Evolutionary conservation across 768 basidiomycete genomes (phyloP).

Genomic region (Sarcodon aspratus): DNA sequence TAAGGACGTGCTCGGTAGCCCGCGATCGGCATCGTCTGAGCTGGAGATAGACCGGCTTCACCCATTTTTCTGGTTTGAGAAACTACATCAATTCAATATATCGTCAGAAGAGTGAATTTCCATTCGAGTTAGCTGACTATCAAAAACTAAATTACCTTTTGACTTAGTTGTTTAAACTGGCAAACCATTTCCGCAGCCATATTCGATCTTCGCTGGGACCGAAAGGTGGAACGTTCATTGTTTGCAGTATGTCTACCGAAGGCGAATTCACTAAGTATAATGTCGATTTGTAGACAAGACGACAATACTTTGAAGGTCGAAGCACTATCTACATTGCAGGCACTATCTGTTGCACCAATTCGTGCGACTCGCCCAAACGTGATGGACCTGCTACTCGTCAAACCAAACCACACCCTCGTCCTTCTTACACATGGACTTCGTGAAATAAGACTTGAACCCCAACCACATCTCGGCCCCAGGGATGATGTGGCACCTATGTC

Average conservation of each 20-base stretch:
- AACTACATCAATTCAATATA: slow-evolving; percentile 37
- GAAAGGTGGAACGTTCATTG: slow-evolving; percentile 35
- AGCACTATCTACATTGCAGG: slow-evolving; percentile 27
- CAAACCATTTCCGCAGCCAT: slow-evolving; percentile 39
- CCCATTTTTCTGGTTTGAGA: slow-evolving; percentile 66
- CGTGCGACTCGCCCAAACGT: slow-evolving; percentile 51
- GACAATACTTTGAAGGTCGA: slow-evolving; percentile 30
- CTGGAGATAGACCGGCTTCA: slow-evolving; percentile 29
- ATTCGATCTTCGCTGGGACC: slow-evolving; percentile 59
- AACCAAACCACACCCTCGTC: slow-evolving; percentile 38
- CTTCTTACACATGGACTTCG: slow-evolving; percentile 52
- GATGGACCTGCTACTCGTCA: slow-evolving; percentile 60
- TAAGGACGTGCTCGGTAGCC: not conserved
- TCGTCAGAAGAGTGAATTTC: slow-evolving; percentile 33
- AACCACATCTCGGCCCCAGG: not conserved
- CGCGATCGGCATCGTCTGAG: slow-evolving; percentile 26
- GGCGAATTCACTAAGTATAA: slow-evolving; percentile 32
- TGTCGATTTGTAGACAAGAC: slow-evolving; percentile 32
- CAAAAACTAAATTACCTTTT: not conserved
- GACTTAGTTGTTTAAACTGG: slow-evolving; percentile 19
- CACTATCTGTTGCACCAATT: slow-evolving; percentile 44
- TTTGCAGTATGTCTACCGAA: slow-evolving; percentile 45
- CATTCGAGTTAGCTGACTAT: not conserved
- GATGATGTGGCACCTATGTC: not conserved
- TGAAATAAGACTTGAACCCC: slow-evolving; percentile 16